Evolutionary conservation across 192 early-diverging fungal genomes (phyloP), one percentile per base, ranked within the genome.

Genomic region (Podila epigama): DNA sequence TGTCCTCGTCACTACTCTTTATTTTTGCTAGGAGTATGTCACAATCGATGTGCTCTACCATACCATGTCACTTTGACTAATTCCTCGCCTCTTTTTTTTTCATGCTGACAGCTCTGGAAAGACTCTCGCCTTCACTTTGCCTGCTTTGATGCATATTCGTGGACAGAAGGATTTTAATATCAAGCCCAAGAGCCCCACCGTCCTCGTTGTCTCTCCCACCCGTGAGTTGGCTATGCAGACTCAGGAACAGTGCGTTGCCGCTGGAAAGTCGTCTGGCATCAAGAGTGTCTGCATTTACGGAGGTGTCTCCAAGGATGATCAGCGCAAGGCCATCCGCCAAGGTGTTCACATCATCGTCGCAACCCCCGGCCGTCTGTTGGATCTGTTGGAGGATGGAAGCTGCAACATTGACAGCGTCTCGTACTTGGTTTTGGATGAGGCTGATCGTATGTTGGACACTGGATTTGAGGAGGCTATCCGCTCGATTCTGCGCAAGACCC

Each of bases 141-240:
- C 98, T 16, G 95, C 91, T 31, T 75, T 98, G 58, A 84, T 92
- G 42, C 91, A 94, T 75, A 88, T 98, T 58, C 67, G 88, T 37
- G 80, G 90, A 27, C 92, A 89, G 51, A 92, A 93, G 69, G 40
- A 85, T 66, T 88, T 78, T 84, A 86, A 51, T 75, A 79, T 66
- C 81, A 87, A 69, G 72, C 87, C 57, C 56, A 86, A 84, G 67
- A 84, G 87, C 51, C 96, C 97, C 5, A 79, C 86, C 29, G 88
- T 96, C 28, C 84, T 99, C 16, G 86, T 98, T 29, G 81, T 99
- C 10, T 92, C 97, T 28, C 97, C 97, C 11, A 99, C 97, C 13
- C 94, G 97, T 66, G 97, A 99, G 85, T 86, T 99, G 52, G 97
- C 97, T 5, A 87, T 97, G 70, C 97, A 98, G 83, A 97, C 91